These are phyloP conservation scores for Fraxinus velutina DNA, from an alignment of 305 asterid species.

Conservation along the genomic window DNA sequence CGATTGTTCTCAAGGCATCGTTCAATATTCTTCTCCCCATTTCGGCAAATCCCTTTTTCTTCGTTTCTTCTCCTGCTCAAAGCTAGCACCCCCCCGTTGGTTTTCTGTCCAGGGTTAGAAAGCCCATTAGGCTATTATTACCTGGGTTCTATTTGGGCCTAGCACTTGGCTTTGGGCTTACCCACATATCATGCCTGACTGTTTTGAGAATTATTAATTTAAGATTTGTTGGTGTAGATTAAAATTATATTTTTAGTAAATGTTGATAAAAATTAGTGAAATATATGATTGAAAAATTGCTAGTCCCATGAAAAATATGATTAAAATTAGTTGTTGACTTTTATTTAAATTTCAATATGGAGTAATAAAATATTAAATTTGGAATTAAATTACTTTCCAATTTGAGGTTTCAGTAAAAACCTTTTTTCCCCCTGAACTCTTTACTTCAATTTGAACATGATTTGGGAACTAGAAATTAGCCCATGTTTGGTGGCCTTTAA, in stretches of 20 bases:
- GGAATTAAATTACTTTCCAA: not conserved
- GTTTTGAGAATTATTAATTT: too few species aligned
- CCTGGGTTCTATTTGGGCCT: conserved; percentile 20
- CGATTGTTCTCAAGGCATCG: conserved; percentile 79
- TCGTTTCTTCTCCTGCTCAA: not conserved
- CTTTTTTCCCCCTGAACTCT: not conserved
- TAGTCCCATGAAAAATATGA: too few species aligned
- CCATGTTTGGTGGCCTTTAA: too few species aligned
- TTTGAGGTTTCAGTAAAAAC: not conserved
- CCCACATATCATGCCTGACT: not conserved
- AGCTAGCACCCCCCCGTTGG: conserved; percentile 15
- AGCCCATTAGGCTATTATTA: not conserved
- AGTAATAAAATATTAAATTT: too few species aligned
- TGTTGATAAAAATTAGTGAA: too few species aligned
- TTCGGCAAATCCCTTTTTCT: not conserved
- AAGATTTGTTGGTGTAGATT: too few species aligned
- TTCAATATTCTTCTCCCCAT: conserved; percentile 89
- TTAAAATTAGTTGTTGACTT: too few species aligned
- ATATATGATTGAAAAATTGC: too few species aligned
- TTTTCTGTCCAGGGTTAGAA: conserved; percentile 21
- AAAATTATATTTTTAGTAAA: too few species aligned
- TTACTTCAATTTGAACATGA: not conserved
- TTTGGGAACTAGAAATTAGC: not conserved
- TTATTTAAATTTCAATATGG: too few species aligned
- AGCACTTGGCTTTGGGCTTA: not conserved